These are phyloP conservation scores for Fraxinus latifolia DNA, from an alignment of 305 asterid genomes.

Conservation along the genomic window DNA sequence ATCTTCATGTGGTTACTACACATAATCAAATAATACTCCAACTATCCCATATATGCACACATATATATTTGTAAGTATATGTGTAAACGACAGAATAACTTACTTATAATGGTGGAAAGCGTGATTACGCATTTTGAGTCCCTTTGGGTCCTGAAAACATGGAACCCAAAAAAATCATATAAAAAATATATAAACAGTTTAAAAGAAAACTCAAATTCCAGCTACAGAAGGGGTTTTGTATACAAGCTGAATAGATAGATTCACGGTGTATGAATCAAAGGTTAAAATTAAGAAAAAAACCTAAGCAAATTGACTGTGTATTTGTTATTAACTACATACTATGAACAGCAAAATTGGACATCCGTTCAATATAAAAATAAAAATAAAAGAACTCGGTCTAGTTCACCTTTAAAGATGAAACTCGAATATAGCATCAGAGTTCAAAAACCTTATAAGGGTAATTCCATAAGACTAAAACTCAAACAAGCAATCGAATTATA, in stretches of 20 bases:
- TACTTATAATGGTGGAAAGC: constrained; percentile 91
- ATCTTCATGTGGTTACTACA: constrained; percentile 12
- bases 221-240: background rate
- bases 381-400: background rate
- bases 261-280: background rate
- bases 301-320: background rate
- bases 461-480: background rate
- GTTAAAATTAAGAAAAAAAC: background rate
- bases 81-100: constrained; percentile 24
- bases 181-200: background rate
- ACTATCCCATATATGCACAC: background rate
- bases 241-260: background rate
- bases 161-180: constrained; percentile 13
- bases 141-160: constrained; percentile 81
- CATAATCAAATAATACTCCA: background rate
- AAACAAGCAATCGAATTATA: background rate
- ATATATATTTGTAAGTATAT: background rate
- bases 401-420: background rate
- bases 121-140: constrained; percentile 84
- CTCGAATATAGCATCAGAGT: background rate
- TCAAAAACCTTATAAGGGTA: background rate
- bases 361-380: background rate
- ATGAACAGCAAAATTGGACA: background rate
- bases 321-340: no score
- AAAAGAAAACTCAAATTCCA: background rate